A percentile compares a stretch with the other conserved stretches of the same genome.
Conservation (phyloP, 176 grass and related monocot species). For the Carex cristatella region DNA sequence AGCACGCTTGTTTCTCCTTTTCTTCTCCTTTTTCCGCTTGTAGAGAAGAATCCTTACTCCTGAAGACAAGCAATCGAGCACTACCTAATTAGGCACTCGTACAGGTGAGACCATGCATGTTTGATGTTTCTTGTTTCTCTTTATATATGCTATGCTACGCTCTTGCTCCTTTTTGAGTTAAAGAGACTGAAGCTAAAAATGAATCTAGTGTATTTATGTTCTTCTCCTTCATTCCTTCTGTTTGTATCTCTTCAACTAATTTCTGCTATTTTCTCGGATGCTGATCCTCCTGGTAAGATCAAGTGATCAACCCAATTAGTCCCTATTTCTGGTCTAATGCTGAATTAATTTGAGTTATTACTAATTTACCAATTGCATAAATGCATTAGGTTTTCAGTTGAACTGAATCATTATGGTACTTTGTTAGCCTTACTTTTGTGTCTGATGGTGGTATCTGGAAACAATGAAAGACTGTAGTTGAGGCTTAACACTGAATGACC, state of each 20-base stretch:
- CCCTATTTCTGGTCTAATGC: neutral
- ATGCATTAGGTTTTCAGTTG: neutral
- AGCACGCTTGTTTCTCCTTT: conserved; percentile 9
- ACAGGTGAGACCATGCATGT: conserved; percentile 6
- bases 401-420: neutral
- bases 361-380: neutral
- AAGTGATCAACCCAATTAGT: neutral
- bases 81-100: conserved; percentile 4
- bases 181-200: conserved; percentile 13
- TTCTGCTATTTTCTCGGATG: neutral
- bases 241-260: neutral
- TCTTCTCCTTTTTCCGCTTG: neutral
- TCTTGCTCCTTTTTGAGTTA: neutral
- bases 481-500: neutral
- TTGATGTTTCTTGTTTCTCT: neutral
- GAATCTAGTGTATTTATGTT: neutral
- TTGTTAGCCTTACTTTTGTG: neutral
- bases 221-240: conserved; percentile 3
- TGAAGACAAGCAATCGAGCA: conserved; percentile 32
- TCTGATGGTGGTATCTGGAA: neutral
- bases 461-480: neutral
- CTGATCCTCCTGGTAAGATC: conserved; percentile 24
- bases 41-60: conserved; percentile 16
- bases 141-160: conserved; percentile 6
- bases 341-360: neutral